Base-by-base conservation (phyloP, 1,139 yeast genomes). In the Geotrichum phurueaensis region DNA sequence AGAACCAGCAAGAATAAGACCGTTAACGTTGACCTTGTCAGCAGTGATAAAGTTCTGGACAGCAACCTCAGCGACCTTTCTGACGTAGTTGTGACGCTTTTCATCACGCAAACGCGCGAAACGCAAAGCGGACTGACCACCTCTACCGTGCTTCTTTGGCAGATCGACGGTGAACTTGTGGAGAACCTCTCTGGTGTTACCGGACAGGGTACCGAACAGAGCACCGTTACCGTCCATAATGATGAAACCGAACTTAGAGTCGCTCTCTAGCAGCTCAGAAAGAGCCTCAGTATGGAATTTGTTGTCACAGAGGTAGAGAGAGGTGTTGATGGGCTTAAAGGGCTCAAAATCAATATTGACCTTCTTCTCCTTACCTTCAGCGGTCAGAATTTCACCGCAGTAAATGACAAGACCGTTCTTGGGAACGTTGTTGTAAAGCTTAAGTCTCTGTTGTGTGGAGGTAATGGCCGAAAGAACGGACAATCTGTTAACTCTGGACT, bases 51-150 rank as follows among this genome's bases (percentile, higher is more conserved):
- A 94, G 78, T 90, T 89, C 76, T 94, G 99, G 36, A 94, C 99
- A 4, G 99, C 98, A 60, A 86, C 95, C 80, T 94, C 99, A 54
- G 99, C 97, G 54, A 94, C 99, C 75, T 94, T 94, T 78, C 99
- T 85, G 64, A 94, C 96, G 78, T 94, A 94, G 76, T 94, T 94
- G 78, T 95, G 99, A 81, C 99, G 90, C 77, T 94, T 94, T 79
- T 95, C 99, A 70, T 94, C 99, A 84, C 99, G 89, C 76, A 94
- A 83, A 82, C 99, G 92, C 53, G 97, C 88, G 81, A 94, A 94
- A 89, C 99, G 98, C 68, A 94, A 75, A 54, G 99, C 99, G 65
- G 99, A 94, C 81, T 94, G 99, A 87, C 99, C 99, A 88, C 99
- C 99, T 83, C 99, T 89, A 71, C 99, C 99, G 81, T 94, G 99